Evolutionary conservation across 1,284 basidiomycete genomes (phyloP).

Genomic region (Anthracocystis setariae): DNA sequence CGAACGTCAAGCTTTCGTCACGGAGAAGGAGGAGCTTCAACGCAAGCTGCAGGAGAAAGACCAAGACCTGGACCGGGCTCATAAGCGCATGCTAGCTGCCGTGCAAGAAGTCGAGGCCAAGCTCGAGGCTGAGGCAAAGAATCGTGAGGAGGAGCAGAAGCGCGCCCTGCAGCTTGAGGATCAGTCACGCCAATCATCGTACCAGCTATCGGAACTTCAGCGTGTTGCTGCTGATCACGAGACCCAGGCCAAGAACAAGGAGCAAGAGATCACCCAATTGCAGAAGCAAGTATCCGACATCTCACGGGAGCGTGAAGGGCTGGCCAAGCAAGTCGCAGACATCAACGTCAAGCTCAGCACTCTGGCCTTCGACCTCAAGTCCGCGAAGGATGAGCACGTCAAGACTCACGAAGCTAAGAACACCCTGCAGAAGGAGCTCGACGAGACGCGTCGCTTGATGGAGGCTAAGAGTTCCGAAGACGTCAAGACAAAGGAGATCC

Average conservation of each 20-base stretch:
- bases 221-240: conserved; percentile 83
- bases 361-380: conserved; percentile 75
- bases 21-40: conserved; percentile 77
- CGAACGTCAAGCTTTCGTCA: conserved; percentile 41
- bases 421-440: conserved; percentile 83
- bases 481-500: conserved; percentile 81
- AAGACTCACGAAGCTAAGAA: conserved; percentile 72
- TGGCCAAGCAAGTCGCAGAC: conserved; percentile 73
- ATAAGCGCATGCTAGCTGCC: conserved; percentile 78
- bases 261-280: conserved; percentile 77
- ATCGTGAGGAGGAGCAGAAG: conserved; percentile 62
- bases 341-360: conserved; percentile 78
- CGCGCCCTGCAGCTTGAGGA: conserved; percentile 52
- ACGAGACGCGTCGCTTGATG: conserved; percentile 78
- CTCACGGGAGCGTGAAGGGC: conserved; percentile 69
- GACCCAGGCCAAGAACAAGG: conserved; percentile 80
- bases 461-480: conserved; percentile 88
- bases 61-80: conserved; percentile 79
- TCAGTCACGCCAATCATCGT: conserved; percentile 72
- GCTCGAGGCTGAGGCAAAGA: conserved; percentile 76
- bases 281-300: conserved; percentile 73
- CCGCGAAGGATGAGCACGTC: conserved; percentile 75
- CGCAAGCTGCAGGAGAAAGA: conserved; percentile 79
- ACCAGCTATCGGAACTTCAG: conserved; percentile 80
- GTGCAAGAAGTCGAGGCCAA: conserved; percentile 80